Percentiles rank a stretch among this genome's conserved stretches.
These are phyloP conservation scores for Nemania diffusa DNA, from an alignment of 2,329 filamentous ascomycete genomes.

Conservation along the genomic window DNA sequence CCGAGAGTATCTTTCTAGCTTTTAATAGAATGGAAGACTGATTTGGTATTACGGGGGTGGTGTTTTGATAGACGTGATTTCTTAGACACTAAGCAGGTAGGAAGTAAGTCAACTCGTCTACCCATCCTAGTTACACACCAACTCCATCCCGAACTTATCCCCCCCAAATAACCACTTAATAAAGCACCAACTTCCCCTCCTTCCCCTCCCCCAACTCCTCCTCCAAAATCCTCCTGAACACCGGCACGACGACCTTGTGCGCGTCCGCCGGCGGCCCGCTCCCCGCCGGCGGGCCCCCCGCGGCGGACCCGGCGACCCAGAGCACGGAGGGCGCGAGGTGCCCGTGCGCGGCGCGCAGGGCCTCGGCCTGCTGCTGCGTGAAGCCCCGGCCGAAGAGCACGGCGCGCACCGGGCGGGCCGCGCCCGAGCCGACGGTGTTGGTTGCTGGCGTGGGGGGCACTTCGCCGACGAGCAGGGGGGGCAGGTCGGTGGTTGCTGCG, in stretches of 20 bases:
- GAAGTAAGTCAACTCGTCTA: background rate
- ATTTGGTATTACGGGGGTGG: background rate
- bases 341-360: conserved; percentile 1
- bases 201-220: conserved; percentile 12
- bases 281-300: too few species aligned
- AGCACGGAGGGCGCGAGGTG: conserved; percentile 8
- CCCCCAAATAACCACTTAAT: background rate
- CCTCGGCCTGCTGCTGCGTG: conserved; percentile 30
- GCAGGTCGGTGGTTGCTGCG: conserved; percentile 30
- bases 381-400: conserved; percentile 37
- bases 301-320: conserved; percentile 27
- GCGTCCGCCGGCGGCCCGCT: conserved; percentile 13
- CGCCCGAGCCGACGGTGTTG: conserved; percentile 32
- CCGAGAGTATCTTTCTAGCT: background rate
- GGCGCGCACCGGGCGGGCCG: conserved; percentile 15
- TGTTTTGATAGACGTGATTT: background rate
- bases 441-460: conserved; percentile 18
- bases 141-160: background rate
- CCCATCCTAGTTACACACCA: background rate
- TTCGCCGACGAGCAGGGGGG: conserved; percentile 27
- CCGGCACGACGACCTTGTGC: conserved; percentile 7
- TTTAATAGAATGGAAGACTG: background rate
- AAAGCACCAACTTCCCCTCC: conserved; percentile 23
- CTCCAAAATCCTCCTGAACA: conserved; percentile 7
- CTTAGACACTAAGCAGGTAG: too few species aligned